Evolutionary conservation across 2,329 filamentous ascomycete species (phyloP).

Genomic region (Penicillium sp.): DNA sequence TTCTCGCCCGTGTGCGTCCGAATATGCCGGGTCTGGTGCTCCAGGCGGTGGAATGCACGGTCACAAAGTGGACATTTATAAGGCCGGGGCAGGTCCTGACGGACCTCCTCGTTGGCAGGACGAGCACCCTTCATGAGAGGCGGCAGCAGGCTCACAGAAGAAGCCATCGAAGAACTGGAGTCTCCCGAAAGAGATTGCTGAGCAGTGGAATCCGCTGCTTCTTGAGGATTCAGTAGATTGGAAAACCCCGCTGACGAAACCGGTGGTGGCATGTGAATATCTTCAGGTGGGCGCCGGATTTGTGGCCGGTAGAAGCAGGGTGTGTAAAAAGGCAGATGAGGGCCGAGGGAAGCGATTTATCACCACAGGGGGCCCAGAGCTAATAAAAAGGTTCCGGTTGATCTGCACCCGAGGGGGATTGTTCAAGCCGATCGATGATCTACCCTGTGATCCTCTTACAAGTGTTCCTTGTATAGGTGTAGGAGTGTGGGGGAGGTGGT

Average conservation of each 20-base stretch:
- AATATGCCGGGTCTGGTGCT: conserved; percentile 91
- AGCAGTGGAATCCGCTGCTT: conserved; percentile 25
- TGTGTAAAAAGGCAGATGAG: conserved; percentile 7
- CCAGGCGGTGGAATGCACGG: conserved; percentile 95
- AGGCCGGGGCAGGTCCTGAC: conserved; percentile 83
- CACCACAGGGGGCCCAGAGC: conserved; percentile 20
- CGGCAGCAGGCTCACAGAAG: conserved; percentile 46
- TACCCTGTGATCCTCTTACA: not conserved
- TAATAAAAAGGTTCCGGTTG: conserved; percentile 28
- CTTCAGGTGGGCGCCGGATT: conserved; percentile 17
- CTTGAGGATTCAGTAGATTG: conserved; percentile 68
- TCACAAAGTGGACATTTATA: conserved; percentile 99
- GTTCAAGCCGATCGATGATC: conserved; percentile 13
- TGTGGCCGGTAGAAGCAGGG: conserved; percentile 14
- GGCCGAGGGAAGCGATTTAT: conserved; percentile 24
- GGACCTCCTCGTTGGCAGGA: conserved; percentile 58
- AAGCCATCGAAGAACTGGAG: conserved; percentile 40
- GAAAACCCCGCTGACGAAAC: conserved; percentile 72
- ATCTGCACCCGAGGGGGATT: conserved; percentile 28
- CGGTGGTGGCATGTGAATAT: conserved; percentile 70
- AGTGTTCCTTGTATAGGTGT: not conserved
- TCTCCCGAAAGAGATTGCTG: conserved; percentile 24
- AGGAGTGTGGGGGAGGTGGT: conserved; percentile 2
- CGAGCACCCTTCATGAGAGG: conserved; percentile 47
- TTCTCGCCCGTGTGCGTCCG: conserved; percentile 98